Base-by-base conservation (phyloP, 2,329 filamentous ascomycete genomes). In the Trichoderma polysporum region DNA sequence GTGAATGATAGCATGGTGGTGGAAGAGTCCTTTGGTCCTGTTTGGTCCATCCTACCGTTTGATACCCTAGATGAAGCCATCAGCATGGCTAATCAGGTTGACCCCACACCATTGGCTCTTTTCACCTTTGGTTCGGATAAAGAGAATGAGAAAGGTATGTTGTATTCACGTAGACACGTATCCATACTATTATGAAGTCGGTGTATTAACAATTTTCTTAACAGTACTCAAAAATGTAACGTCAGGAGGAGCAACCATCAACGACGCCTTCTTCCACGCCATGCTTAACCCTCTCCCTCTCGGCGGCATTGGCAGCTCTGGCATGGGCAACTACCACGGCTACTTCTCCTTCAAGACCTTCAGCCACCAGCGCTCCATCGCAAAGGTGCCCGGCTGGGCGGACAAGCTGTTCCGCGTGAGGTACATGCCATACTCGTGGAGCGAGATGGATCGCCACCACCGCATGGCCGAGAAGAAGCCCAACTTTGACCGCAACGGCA, bases 21-120 rank as follows among this genome's bases (percentile, higher is more conserved):
- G 27, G 88, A 97, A 70, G 95, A 99, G 81, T 92, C 90, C 50
- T 99, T 99, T 76, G 95, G 94, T 7, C 95, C 95, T n/a, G 84
- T 97, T 68, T 93, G 97, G 71, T 90, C 92, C 69, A 88, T 98
- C 69, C 81, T 97, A 63, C 86, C 93, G 0, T 90, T 93, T 65
- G 86, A 92, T 70, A 85, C 88, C 72, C 83, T 97, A n/a, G 91
- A 97, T 71, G 88, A 96, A 74, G 94, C 94, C 58, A 93, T 98
- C 76, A 84, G 84, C 45, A 87, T 93, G 70, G 92, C 92, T 69
- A 94, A 96, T 77, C 81, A 86, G 64, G 86, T 97, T 57, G 90
- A 97, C 78, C 85, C 89, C 60, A 97, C 94, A 0, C 94, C 95
- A 0, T 83, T 99, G 47, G 89, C 90, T 10, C 82, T 97, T 52